These are phyloP conservation scores for Ogataea methanolica DNA, from an alignment of 805 yeast genomes.

Conservation along the genomic window DNA sequence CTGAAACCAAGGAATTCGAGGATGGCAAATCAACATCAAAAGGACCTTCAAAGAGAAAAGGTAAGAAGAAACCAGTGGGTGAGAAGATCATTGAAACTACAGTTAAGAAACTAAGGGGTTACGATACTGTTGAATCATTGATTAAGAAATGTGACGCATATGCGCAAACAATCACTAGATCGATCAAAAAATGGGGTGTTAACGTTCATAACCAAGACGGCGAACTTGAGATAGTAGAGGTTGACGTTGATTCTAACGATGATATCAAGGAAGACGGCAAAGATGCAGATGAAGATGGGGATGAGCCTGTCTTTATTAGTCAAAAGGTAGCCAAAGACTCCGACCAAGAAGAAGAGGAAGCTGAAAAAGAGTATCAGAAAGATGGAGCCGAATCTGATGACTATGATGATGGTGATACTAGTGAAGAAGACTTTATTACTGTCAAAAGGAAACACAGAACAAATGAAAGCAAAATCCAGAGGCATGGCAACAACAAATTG, in stretches of 20 bases:
- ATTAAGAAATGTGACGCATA: conserved; percentile 77
- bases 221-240: conserved; percentile 62
- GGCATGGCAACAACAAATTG: conserved; percentile 8
- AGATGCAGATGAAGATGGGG: conserved; percentile 15
- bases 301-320: conserved; percentile 28
- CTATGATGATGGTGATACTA: conserved; percentile 21
- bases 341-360: conserved; percentile 25
- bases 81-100: conserved; percentile 70
- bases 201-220: conserved; percentile 57
- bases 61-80: conserved; percentile 56
- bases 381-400: conserved; percentile 16
- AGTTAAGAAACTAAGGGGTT: conserved; percentile 71
- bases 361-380: conserved; percentile 7
- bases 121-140: conserved; percentile 91
- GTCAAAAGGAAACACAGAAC: conserved; percentile 8
- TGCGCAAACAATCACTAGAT: conserved; percentile 64
- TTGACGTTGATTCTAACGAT: conserved; percentile 29
- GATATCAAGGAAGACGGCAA: conserved; percentile 40
- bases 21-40: conserved; percentile 17
- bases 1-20: conserved; percentile 53
- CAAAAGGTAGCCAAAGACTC: conserved; percentile 25
- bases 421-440: conserved; percentile 26
- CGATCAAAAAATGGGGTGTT: conserved; percentile 88
- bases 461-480: background rate
- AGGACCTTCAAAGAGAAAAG: conserved; percentile 24